Conservation (phyloP, 2,329 filamentous ascomycete species). For the Pezicula neosporulosa region DNA sequence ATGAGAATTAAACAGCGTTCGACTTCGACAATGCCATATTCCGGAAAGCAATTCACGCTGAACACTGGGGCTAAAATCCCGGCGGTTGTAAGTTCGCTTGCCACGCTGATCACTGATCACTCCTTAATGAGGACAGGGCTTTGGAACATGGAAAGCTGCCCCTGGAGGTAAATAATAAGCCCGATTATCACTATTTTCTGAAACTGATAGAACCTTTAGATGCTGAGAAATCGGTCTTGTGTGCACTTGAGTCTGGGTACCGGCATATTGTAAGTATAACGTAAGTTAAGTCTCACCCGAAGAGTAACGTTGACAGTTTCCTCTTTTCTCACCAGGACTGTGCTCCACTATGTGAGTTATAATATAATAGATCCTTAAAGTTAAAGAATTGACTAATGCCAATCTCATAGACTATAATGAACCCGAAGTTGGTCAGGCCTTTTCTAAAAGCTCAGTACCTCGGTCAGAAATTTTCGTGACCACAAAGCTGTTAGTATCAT, state of each 20-base stretch:
- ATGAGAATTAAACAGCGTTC: background rate
- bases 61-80: background rate
- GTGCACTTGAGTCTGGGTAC: background rate
- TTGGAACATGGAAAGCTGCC: background rate
- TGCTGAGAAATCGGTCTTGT: background rate
- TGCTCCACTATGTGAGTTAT: background rate
- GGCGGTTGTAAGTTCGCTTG: background rate
- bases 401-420: constrained; percentile 52
- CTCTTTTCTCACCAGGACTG: background rate
- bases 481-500: constrained; percentile 41
- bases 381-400: background rate
- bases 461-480: constrained; percentile 41
- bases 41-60: background rate
- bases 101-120: too few species aligned
- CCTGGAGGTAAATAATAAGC: background rate
- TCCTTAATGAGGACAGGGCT: background rate
- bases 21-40: background rate
- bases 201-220: background rate
- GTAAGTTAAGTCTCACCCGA: constrained; percentile 39
- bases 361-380: background rate
- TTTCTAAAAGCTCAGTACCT: constrained; percentile 31
- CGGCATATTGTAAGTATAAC: constrained; percentile 41
- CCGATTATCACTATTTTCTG: too few species aligned
- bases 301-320: background rate
- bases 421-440: constrained; percentile 35